Evolutionary conservation across 148 eudicot genomes (phyloP), one percentile per base, ranked within the genome.

Genomic region (Silene uniflora): DNA sequence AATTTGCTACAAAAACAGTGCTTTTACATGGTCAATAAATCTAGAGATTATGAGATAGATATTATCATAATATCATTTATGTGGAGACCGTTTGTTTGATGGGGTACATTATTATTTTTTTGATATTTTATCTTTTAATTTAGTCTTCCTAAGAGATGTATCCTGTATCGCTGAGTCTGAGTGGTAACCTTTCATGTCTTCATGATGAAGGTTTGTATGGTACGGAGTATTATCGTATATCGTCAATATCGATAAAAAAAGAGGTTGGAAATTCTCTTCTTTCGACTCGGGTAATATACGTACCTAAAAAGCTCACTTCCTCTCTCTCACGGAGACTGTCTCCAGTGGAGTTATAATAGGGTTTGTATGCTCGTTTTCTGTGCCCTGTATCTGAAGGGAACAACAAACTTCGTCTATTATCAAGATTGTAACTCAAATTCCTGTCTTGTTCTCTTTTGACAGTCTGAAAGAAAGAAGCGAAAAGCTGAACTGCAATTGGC

Each of bases 381-480:
- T 52, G 16, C 56, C 56, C 10, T 39, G 44, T 39, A 6, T 52
- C 56, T 52, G 12, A 52, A 52, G 17, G 56, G 17, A 52, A 52
- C 56, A 52, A 52, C 56, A 52, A 3, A 52, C 56, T 52, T 52
- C 3, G 19, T 47, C 14, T 46, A 4, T 63, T 22, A 49, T 25
- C 32, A 39, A 59, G 66, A 67, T 47, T 22, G 7, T 21, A 27
- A 29, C 32, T 10, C 64, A 39, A 62, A 70, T 35, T 5, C 10
- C 24, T 17, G 25, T 59, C 29, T 4, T 14, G 25, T 55, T 54
- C 11, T 62, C n/a, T 24, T 21, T 73, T 61, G 55, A 18, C 88
- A 95, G 98, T 61, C 93, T 67, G 98, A 95, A 71, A 87, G 78
- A 47, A 90, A 88, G 96, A 95, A 92, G 84, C 81, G 99, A 49